A percentile compares a stretch with the other conserved stretches of the same genome.
phyloP scores from a whole-genome alignment of 306 rosid genomes.

The Inga leiocalycina region DNA sequence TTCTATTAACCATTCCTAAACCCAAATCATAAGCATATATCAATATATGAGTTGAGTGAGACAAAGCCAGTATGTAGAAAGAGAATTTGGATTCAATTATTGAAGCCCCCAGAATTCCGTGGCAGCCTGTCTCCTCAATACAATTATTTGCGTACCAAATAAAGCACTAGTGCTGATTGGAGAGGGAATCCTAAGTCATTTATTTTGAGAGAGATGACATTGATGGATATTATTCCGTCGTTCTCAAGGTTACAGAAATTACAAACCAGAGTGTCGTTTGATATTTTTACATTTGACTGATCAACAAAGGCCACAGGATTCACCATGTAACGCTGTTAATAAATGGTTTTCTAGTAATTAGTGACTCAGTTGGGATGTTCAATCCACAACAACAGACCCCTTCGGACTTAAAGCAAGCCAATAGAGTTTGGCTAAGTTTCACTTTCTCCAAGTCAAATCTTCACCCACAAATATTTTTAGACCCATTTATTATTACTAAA shows the following conservation, averaged over 20 bases:
- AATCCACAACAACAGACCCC: not conserved
- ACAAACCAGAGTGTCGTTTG: not conserved
- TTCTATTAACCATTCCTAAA: not conserved
- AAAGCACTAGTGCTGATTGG: slow-evolving; percentile 29
- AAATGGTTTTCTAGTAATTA: not conserved
- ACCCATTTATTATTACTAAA: not conserved
- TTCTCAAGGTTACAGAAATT: not conserved
- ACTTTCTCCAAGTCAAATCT: not conserved
- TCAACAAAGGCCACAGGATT: not conserved
- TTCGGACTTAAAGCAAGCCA: not conserved
- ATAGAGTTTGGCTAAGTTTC: not conserved
- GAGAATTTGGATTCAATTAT: slow-evolving; percentile 41
- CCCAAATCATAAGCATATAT: not conserved
- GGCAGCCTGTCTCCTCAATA: slow-evolving; percentile 37
- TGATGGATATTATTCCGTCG: not conserved
- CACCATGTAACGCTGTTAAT: not conserved
- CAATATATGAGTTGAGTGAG: not conserved
- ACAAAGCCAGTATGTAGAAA: not conserved
- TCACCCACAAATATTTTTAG: not conserved
- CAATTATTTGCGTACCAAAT: slow-evolving; percentile 34
- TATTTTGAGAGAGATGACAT: not conserved
- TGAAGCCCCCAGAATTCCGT: slow-evolving; percentile 36
- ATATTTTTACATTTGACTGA: not conserved
- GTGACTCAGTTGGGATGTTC: slow-evolving; percentile 2
- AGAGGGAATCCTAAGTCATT: slow-evolving; percentile 52